These are phyloP conservation scores for Suillus subaureus DNA, from an alignment of 768 basidiomycete genomes.

Conservation along the genomic window DNA sequence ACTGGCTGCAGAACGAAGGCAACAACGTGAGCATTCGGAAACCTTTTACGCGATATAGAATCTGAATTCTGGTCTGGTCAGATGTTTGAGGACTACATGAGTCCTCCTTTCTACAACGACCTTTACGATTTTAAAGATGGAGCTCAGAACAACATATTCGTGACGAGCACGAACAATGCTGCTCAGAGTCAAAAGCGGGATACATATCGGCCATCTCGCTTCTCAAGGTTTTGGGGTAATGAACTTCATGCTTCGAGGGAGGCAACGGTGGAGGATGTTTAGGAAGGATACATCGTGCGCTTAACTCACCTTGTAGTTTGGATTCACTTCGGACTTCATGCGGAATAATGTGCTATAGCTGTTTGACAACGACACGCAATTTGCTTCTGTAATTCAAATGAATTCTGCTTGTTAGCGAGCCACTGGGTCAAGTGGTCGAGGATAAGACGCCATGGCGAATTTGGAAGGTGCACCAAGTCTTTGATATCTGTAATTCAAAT, in stretches of 20 bases:
- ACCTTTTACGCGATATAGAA: not conserved
- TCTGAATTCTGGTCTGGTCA: slow-evolving; percentile 8
- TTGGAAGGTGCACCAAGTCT: slow-evolving; percentile 42
- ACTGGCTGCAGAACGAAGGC: slow-evolving; percentile 41
- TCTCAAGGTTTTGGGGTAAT: slow-evolving; percentile 7
- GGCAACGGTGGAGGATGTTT: not conserved
- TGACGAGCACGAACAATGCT: not conserved
- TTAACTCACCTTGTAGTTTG: not conserved
- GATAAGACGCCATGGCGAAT: slow-evolving; percentile 35
- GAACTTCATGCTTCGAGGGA: not conserved
- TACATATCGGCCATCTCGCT: not conserved
- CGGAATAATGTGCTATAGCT: no score
- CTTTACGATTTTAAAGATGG: slow-evolving; percentile 46
- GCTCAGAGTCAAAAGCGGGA: not conserved
- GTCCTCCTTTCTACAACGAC: slow-evolving; percentile 38
- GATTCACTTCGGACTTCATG: not conserved
- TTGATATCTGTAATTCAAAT: slow-evolving; percentile 34
- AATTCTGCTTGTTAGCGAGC: not conserved
- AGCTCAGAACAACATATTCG: slow-evolving; percentile 46
- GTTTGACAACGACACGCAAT: not conserved
- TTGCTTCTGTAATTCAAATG: not conserved
- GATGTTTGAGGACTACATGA: slow-evolving; percentile 34
- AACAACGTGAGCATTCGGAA: slow-evolving; percentile 38
- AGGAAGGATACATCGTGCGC: not conserved
- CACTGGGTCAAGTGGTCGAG: slow-evolving; percentile 11